A percentile compares a stretch with the other conserved stretches of the same genome.
phyloP scores from a whole-genome alignment of 495 filamentous ascomycete species.

The Trichoderma virens region DNA sequence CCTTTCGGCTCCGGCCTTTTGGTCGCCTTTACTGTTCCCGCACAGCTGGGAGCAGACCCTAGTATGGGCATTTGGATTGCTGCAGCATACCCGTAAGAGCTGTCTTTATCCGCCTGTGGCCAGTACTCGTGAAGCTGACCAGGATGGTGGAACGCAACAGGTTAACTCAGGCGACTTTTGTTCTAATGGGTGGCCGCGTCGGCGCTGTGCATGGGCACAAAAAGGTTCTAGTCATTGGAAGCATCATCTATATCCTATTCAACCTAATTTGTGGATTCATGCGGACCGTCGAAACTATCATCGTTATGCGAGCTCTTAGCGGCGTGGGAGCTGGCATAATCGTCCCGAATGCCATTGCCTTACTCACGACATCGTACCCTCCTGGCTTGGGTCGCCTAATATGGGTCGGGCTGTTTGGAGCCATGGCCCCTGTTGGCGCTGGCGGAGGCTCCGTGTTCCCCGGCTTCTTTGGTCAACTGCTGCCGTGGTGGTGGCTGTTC shows the following conservation, averaged over 20 bases:
- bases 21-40: neutral
- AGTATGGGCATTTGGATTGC: neutral
- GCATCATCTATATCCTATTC: conserved; percentile 30
- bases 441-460: conserved; percentile 36
- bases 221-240: conserved; percentile 33
- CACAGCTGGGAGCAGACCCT: neutral
- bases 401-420: conserved; percentile 43
- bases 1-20: conserved; percentile 4
- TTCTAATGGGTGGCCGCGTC: conserved; percentile 39
- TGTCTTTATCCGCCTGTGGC: neutral
- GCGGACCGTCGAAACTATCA: conserved; percentile 34
- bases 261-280: conserved; percentile 35
- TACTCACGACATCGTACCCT: conserved; percentile 38
- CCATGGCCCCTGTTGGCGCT: conserved; percentile 41
- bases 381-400: conserved; percentile 40
- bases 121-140: no score
- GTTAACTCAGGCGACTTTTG: conserved; percentile 43
- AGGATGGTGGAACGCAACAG: no score
- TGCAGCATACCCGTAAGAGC: neutral
- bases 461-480: conserved; percentile 34
- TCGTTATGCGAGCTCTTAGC: conserved; percentile 30
- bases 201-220: conserved; percentile 45
- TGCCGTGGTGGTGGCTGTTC: conserved; percentile 44
- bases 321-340: conserved; percentile 41
- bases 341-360: conserved; percentile 40